Conservation (phyloP, 768 basidiomycete species). For the Nidularia pulvinata region DNA sequence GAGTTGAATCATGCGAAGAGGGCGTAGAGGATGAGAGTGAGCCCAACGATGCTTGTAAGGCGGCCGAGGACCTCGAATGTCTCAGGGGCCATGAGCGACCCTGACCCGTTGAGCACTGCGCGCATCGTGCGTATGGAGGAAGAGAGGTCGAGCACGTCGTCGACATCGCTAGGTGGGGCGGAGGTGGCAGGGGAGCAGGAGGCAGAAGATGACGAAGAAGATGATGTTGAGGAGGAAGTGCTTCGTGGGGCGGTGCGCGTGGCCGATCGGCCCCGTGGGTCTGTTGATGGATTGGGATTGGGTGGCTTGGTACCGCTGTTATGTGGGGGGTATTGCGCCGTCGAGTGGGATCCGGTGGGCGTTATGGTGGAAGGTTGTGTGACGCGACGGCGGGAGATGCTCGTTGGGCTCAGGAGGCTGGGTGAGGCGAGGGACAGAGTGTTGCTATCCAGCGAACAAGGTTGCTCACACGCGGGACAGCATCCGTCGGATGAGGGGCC, state of each 20-base stretch:
- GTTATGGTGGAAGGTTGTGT: background rate
- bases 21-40: conserved; percentile 5
- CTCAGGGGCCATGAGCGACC: background rate
- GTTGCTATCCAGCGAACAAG: conserved; percentile 6
- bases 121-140: background rate
- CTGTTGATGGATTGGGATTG: background rate
- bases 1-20: background rate
- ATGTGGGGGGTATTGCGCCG: background rate
- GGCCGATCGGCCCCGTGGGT: background rate
- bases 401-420: background rate
- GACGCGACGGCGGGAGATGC: background rate
- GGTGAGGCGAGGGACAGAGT: background rate
- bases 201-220: background rate
- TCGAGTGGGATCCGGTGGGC: background rate
- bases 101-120: background rate
- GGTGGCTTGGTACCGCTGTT: background rate
- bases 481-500: conserved; percentile 13
- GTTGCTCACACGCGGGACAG: conserved; percentile 13
- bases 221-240: background rate
- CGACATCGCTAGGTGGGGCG: background rate
- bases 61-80: conserved; percentile 2
- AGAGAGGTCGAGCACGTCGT: background rate
- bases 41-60: conserved; percentile 5
- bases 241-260: background rate
- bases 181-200: background rate